These are phyloP conservation scores for Lyophyllum decastes DNA, from an alignment of 768 basidiomycete species.

Conservation along the genomic window DNA sequence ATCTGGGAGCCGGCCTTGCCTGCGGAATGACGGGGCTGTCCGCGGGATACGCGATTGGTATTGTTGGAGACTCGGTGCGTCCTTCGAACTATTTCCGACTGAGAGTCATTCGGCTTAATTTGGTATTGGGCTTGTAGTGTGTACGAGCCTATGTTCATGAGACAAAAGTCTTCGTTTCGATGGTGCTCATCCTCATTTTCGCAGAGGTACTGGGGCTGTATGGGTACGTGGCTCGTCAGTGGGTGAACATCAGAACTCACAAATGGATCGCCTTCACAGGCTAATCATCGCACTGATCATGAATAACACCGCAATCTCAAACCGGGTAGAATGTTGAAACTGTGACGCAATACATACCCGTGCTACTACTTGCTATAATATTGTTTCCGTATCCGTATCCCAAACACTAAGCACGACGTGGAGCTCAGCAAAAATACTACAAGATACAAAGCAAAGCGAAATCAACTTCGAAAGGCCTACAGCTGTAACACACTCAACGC, in stretches of 20 bases:
- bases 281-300: slow-evolving; percentile 90
- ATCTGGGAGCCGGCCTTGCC: slow-evolving; percentile 89
- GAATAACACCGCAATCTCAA: slow-evolving; percentile 65
- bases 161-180: slow-evolving; percentile 87
- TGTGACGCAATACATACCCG: slow-evolving; percentile 3
- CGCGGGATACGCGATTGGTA: slow-evolving; percentile 93
- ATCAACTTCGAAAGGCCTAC: background rate
- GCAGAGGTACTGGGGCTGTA: slow-evolving; percentile 90
- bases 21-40: slow-evolving; percentile 91
- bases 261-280: slow-evolving; percentile 21
- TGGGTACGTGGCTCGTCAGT: slow-evolving; percentile 25
- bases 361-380: slow-evolving; percentile 12
- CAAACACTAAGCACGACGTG: too few species aligned
- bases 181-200: slow-evolving; percentile 96
- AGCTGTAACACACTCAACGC: slow-evolving; percentile 8
- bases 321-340: slow-evolving; percentile 20
- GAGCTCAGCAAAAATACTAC: background rate
- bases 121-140: slow-evolving; percentile 12
- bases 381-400: background rate
- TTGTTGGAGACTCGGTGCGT: slow-evolving; percentile 90
- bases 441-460: background rate
- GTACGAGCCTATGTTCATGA: slow-evolving; percentile 71
- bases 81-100: background rate
- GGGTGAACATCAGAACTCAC: background rate
- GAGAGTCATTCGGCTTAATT: background rate